These are phyloP conservation scores for Tetrapisispora taiwanensis DNA, from an alignment of 805 yeast genomes.

Conservation along the genomic window DNA sequence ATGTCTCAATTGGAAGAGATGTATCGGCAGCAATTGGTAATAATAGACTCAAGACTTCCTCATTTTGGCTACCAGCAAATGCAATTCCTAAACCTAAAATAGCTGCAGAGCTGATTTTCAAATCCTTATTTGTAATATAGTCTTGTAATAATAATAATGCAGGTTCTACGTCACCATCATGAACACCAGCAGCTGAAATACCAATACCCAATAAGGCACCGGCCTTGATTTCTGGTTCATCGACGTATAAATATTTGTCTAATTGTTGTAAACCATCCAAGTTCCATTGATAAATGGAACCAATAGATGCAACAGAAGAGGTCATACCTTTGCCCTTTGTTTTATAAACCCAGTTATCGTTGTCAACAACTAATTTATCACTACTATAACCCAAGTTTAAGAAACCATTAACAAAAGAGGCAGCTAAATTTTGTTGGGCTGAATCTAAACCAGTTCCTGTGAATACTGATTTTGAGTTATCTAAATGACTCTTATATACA, in stretches of 20 bases:
- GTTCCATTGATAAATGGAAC: conserved; percentile 88
- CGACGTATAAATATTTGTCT: conserved; percentile 79
- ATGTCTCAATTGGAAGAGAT: conserved; percentile 62
- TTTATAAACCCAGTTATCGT: conserved; percentile 82
- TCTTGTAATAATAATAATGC: conserved; percentile 81
- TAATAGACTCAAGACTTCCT: conserved; percentile 65
- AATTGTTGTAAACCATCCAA: conserved; percentile 81
- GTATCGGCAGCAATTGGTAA: conserved; percentile 77
- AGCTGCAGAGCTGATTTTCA: conserved; percentile 64
- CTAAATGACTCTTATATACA: conserved; percentile 83
- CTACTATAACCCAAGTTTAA: conserved; percentile 84
- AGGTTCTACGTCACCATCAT: conserved; percentile 84
- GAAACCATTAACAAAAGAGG: conserved; percentile 88
- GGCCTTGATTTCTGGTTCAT: conserved; percentile 81
- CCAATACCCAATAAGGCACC: conserved; percentile 97
- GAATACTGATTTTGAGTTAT: conserved; percentile 49
- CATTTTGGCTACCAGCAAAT: conserved; percentile 87
- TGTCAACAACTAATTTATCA: conserved; percentile 70
- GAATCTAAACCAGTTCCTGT: conserved; percentile 58
- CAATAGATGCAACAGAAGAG: conserved; percentile 85
- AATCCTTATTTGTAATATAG: conserved; percentile 55
- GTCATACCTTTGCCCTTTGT: conserved; percentile 88
- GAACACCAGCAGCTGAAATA: conserved; percentile 81
- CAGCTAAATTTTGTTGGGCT: conserved; percentile 89
- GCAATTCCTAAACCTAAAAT: conserved; percentile 89